phyloP scores from a whole-genome alignment of 495 filamentous ascomycete genomes.

The Podospora pseudocomata region DNA sequence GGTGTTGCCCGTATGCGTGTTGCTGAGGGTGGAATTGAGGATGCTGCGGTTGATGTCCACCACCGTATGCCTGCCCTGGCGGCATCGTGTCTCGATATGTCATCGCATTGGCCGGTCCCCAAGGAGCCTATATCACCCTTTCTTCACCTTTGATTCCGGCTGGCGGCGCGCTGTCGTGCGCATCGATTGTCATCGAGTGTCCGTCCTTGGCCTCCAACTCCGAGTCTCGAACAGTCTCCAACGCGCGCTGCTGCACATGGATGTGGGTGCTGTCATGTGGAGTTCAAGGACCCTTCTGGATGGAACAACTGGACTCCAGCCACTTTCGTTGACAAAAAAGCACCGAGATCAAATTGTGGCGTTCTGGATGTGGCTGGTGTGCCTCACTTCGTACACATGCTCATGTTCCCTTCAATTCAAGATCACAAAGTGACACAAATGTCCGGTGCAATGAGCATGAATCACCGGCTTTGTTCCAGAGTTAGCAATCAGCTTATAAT shows the following conservation, averaged over 20 bases:
- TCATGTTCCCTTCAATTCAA: too few species aligned
- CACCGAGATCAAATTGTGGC: neutral
- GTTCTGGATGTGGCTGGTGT: neutral
- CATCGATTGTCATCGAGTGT: neutral
- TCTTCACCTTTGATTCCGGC: neutral
- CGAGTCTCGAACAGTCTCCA: neutral
- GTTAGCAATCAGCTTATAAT: too few species aligned
- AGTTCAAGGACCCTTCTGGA: neutral
- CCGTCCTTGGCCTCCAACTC: neutral
- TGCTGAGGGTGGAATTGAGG: slow-evolving; percentile 19
- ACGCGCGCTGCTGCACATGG: neutral
- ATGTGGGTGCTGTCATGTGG: neutral
- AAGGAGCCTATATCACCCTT: neutral
- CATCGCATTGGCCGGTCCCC: neutral
- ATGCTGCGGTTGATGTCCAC: slow-evolving; percentile 16
- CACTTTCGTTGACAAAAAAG: neutral
- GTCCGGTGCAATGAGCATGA: too few species aligned
- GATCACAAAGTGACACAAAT: too few species aligned
- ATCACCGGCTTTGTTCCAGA: too few species aligned
- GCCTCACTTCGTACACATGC: neutral
- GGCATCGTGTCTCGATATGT: slow-evolving; percentile 33
- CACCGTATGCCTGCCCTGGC: slow-evolving; percentile 41
- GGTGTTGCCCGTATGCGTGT: slow-evolving; percentile 17
- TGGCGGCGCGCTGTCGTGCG: neutral
- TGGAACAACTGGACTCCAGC: neutral